A percentile compares a stretch with the other conserved stretches of the same genome.
phyloP scores from a whole-genome alignment of 768 basidiomycete species.

The Coprinellus micaceus region DNA sequence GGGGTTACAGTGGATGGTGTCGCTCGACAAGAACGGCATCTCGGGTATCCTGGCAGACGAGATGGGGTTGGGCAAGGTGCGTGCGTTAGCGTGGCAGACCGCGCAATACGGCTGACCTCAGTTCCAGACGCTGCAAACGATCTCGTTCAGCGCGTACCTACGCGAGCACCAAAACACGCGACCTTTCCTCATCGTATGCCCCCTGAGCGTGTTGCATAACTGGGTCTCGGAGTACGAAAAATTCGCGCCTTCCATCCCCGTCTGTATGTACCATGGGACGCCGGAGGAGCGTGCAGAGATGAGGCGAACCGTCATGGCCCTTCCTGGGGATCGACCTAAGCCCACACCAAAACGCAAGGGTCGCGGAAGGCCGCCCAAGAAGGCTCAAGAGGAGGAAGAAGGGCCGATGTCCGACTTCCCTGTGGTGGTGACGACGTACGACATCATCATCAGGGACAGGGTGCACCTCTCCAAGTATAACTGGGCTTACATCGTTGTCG shows the following conservation, averaged over 20 bases:
- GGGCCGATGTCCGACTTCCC: slow-evolving; percentile 48
- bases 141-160: slow-evolving; percentile 89
- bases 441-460: slow-evolving; percentile 86
- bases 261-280: slow-evolving; percentile 87
- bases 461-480: slow-evolving; percentile 55
- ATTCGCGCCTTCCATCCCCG: slow-evolving; percentile 87
- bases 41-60: slow-evolving; percentile 87
- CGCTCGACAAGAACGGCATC: slow-evolving; percentile 80
- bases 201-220: slow-evolving; percentile 89
- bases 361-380: not conserved
- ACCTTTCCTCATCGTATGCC: slow-evolving; percentile 88
- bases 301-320: slow-evolving; percentile 56
- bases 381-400: slow-evolving; percentile 17
- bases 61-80: slow-evolving; percentile 88
- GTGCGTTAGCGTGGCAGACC: slow-evolving; percentile 1
- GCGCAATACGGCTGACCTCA: not conserved
- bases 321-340: slow-evolving; percentile 19
- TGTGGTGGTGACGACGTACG: slow-evolving; percentile 87
- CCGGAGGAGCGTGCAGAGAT: slow-evolving; percentile 79
- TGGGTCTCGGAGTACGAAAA: slow-evolving; percentile 83
- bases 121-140: slow-evolving; percentile 85
- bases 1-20: slow-evolving; percentile 94
- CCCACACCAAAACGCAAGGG: slow-evolving; percentile 12
- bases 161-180: slow-evolving; percentile 65
- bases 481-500: slow-evolving; percentile 94